A percentile compares a stretch with the other conserved stretches of the same genome.
phyloP scores from a whole-genome alignment of 768 basidiomycete genomes.

The Boletus vermiculosoides region DNA sequence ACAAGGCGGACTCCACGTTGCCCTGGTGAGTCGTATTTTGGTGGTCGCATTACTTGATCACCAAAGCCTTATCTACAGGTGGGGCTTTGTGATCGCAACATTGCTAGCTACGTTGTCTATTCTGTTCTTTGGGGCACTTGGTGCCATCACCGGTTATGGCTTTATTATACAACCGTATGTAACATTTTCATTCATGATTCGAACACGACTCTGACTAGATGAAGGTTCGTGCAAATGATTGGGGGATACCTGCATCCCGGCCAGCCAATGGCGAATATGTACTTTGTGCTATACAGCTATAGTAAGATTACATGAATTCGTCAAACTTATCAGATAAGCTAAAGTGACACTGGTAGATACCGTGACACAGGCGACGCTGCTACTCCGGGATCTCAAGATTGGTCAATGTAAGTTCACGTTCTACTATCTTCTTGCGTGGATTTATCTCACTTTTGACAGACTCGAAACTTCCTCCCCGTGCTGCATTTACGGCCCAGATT shows the following conservation, averaged over 20 bases:
- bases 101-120: constrained; percentile 51
- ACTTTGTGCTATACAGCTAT: constrained; percentile 45
- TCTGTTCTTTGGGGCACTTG: constrained; percentile 54
- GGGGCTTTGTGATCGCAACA: constrained; percentile 51
- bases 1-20: constrained; percentile 51
- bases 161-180: constrained; percentile 29
- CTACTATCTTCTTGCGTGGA: constrained; percentile 36
- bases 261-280: constrained; percentile 47
- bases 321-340: constrained; percentile 41
- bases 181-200: neutral
- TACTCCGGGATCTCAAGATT: constrained; percentile 58
- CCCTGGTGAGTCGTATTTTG: constrained; percentile 41
- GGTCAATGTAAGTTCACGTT: constrained; percentile 20
- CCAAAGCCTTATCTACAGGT: constrained; percentile 20
- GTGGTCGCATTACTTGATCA: neutral
- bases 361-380: constrained; percentile 46
- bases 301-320: constrained; percentile 30
- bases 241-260: constrained; percentile 37
- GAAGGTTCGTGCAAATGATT: constrained; percentile 39
- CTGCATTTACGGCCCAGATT: constrained; percentile 64
- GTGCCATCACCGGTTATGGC: constrained; percentile 44
- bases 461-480: constrained; percentile 63
- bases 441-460: constrained; percentile 33
- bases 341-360: constrained; percentile 41
- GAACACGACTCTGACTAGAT: neutral